phyloP scores from a whole-genome alignment of 2,329 filamentous ascomycete genomes.

The Talaromyces sp. region DNA sequence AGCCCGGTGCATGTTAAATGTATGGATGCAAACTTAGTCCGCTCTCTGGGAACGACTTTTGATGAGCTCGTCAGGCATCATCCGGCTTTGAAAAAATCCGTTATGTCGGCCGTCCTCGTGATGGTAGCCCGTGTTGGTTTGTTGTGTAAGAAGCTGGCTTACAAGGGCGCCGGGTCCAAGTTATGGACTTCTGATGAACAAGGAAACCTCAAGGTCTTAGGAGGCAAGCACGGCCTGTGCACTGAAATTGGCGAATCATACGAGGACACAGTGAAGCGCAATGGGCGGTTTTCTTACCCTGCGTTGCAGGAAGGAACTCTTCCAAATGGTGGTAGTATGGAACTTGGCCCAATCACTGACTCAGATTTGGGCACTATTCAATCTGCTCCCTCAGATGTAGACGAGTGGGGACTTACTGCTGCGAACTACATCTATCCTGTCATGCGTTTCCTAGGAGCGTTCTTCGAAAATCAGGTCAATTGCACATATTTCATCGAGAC shows the following conservation, averaged over 20 bases:
- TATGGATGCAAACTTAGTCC: conserved; percentile 72
- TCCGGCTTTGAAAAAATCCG: conserved; percentile 72
- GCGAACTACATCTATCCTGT: conserved; percentile 71
- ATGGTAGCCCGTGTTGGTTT: conserved; percentile 81
- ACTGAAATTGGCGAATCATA: conserved; percentile 33
- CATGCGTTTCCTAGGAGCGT: conserved; percentile 72
- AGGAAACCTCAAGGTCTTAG: conserved; percentile 59
- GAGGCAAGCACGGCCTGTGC: conserved; percentile 44
- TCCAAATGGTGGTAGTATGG: conserved; percentile 37
- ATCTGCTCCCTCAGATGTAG: conserved; percentile 37
- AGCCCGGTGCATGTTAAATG: conserved; percentile 83
- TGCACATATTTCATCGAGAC: conserved; percentile 71
- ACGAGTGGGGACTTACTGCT: conserved; percentile 52
- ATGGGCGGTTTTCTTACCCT: conserved; percentile 14
- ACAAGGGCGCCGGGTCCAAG: conserved; percentile 72
- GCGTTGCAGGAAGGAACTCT: conserved; percentile 26
- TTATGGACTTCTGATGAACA: conserved; percentile 62
- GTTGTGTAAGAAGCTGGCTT: conserved; percentile 68
- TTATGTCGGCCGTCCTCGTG: conserved; percentile 79
- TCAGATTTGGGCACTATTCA: conserved; percentile 19
- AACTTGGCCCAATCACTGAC: conserved; percentile 30
- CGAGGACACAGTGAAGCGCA: conserved; percentile 21
- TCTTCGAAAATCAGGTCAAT: conserved; percentile 70
- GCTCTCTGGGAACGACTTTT: conserved; percentile 75
- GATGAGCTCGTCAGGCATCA: conserved; percentile 95